Percentiles rank a stretch among this genome's conserved stretches.
phyloP scores from a whole-genome alignment of 2,329 filamentous ascomycete genomes.

The Pezicula neosporulosa region DNA sequence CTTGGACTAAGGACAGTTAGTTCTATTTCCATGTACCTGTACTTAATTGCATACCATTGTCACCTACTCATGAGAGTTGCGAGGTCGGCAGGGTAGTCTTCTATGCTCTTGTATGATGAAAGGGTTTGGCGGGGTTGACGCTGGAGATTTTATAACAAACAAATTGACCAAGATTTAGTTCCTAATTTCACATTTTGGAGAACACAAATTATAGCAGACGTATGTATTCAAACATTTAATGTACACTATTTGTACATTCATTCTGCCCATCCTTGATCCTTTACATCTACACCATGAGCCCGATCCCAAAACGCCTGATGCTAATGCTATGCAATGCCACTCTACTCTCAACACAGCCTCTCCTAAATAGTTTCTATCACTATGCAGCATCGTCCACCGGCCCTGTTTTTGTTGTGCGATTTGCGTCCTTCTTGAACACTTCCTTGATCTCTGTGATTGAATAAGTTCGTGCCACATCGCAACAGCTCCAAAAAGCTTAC shows the following conservation, averaged over 20 bases:
- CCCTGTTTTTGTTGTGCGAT: slow-evolving; percentile 2
- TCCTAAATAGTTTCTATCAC: background rate
- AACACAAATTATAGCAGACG: background rate
- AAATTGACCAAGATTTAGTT: background rate
- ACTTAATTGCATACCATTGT: slow-evolving; percentile 24
- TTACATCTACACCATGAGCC: slow-evolving; percentile 1
- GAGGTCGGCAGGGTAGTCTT: slow-evolving; percentile 2
- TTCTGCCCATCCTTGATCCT: background rate
- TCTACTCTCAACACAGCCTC: background rate
- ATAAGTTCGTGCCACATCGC: slow-evolving; percentile 7
- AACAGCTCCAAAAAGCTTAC: slow-evolving; percentile 46
- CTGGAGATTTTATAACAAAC: background rate
- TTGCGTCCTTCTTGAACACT: slow-evolving; percentile 20
- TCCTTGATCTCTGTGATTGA: slow-evolving; percentile 23
- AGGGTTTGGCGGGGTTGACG: slow-evolving; percentile 14
- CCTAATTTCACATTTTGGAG: background rate
- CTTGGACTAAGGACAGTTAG: slow-evolving; percentile 69
- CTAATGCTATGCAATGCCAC: slow-evolving; percentile 15
- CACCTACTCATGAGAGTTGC: slow-evolving; percentile 14
- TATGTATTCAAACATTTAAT: slow-evolving; percentile 6
- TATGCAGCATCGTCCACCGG: slow-evolving; percentile 1
- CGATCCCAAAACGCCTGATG: slow-evolving; percentile 16
- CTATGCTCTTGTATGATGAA: slow-evolving; percentile 6
- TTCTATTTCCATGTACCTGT: background rate
- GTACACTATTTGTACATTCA: slow-evolving; percentile 11